phyloP scores from a whole-genome alignment of 2,329 filamentous ascomycete species.

The Xylaria digitata region DNA sequence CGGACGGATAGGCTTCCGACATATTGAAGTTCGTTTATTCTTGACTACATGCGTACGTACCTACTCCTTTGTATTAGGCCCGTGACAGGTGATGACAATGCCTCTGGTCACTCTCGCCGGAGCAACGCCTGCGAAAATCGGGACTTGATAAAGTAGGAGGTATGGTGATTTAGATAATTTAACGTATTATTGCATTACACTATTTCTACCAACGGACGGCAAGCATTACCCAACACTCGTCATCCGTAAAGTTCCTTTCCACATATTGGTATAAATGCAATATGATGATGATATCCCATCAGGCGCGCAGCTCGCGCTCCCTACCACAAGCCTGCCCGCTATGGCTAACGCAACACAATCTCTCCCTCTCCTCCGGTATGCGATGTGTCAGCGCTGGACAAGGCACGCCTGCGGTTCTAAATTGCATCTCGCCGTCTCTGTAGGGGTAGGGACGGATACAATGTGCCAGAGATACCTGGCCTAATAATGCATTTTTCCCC shows the following conservation, averaged over 20 bases:
- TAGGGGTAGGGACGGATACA: background rate
- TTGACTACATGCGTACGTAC: too few relatives aligned
- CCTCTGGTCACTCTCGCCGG: background rate
- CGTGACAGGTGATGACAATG: too few relatives aligned
- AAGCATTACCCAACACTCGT: constrained; percentile 24
- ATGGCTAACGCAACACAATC: constrained; percentile 4
- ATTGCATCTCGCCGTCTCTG: constrained; percentile 9
- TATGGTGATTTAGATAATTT: constrained; percentile 8
- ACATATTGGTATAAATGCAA: constrained; percentile 27
- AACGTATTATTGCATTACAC: constrained; percentile 39
- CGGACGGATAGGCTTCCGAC: too few relatives aligned
- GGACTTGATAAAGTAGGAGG: background rate
- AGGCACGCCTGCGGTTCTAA: background rate
- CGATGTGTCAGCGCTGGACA: background rate
- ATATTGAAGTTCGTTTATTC: too few relatives aligned
- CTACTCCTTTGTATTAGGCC: too few relatives aligned
- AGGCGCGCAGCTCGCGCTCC: constrained; percentile 11
- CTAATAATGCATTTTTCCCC: background rate
- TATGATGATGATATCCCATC: constrained; percentile 6
- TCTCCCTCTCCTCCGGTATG: constrained; percentile 2
- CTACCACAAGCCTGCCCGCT: background rate
- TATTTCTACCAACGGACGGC: constrained; percentile 23
- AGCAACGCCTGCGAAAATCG: background rate
- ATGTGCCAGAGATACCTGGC: constrained; percentile 3
- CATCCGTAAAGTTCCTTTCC: constrained; percentile 26